Evolutionary conservation across 352 stramenopile genomes (phyloP).

Genomic region (Globisporangium spinosum): DNA sequence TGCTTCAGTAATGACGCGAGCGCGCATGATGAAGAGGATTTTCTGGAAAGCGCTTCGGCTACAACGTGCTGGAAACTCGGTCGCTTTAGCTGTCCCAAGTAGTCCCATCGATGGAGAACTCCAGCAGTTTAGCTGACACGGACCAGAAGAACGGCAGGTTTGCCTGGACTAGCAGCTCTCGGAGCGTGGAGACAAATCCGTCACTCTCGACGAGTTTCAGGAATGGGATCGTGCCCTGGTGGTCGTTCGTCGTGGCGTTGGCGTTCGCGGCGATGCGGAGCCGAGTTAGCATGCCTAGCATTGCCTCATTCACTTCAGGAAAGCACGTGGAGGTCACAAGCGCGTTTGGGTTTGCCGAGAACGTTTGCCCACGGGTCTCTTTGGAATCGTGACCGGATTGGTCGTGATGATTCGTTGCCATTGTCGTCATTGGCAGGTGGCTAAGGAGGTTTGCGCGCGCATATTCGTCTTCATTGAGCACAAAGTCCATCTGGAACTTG

Average conservation of each 20-base stretch:
- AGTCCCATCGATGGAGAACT: conserved; percentile 62
- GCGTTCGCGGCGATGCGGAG: conserved; percentile 16
- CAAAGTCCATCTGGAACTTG: conserved; percentile 57
- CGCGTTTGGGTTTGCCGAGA: conserved; percentile 22
- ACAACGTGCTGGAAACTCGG: conserved; percentile 62
- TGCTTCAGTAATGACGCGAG: conserved; percentile 52
- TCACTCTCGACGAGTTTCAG: conserved; percentile 57
- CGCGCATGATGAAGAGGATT: conserved; percentile 25
- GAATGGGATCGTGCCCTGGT: conserved; percentile 31
- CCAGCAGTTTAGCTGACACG: conserved; percentile 42
- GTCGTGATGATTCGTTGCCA: background rate
- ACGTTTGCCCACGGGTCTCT: conserved; percentile 24
- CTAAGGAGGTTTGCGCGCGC: conserved; percentile 27
- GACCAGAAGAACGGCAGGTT: conserved; percentile 67
- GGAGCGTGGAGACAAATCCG: conserved; percentile 42
- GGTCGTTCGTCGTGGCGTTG: conserved; percentile 15
- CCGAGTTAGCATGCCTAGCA: conserved; percentile 29
- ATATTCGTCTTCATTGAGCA: conserved; percentile 47
- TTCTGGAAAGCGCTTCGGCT: conserved; percentile 29
- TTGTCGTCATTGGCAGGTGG: conserved; percentile 12
- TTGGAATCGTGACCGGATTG: conserved; percentile 1
- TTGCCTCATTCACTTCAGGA: conserved; percentile 30
- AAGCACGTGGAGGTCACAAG: conserved; percentile 41
- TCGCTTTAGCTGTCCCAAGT: conserved; percentile 35
- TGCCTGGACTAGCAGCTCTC: conserved; percentile 34